Evolutionary conservation across 2,329 filamentous ascomycete genomes (phyloP).

Genomic region (Alternaria tenuissima): DNA sequence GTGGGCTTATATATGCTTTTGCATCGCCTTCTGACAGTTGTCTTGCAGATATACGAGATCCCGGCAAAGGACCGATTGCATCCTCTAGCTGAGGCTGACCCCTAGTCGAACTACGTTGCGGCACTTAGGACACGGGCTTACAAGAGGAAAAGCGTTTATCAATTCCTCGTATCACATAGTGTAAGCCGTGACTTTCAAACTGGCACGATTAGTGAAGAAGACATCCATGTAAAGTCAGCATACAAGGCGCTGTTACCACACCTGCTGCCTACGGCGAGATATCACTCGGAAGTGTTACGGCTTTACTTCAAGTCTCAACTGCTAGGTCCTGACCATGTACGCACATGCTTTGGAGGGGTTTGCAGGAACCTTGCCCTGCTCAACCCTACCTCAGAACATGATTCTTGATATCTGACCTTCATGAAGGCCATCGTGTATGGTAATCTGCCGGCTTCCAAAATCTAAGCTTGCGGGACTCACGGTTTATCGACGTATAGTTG

Average conservation of each 20-base stretch:
- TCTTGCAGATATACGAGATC: not conserved
- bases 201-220: not conserved
- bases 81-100: not conserved
- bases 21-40: not conserved
- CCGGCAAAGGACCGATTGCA: not conserved
- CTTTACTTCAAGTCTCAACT: no score
- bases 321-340: no score
- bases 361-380: rapidly evolving
- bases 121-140: no score
- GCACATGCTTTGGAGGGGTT: no score
- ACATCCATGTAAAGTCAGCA: not conserved
- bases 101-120: not conserved
- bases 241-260: rapidly evolving
- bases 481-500: not conserved
- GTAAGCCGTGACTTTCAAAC: not conserved
- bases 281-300: no score
- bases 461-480: not conserved
- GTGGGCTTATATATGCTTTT: not conserved
- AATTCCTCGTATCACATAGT: not conserved
- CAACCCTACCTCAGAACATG: not conserved
- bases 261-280: rapidly evolving
- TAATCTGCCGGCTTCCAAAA: not conserved
- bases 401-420: not conserved
- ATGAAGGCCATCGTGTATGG: not conserved
- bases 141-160: not conserved